Base-by-base conservation (phyloP, 352 stramenopile genomes). In the Pythium biforme region DNA sequence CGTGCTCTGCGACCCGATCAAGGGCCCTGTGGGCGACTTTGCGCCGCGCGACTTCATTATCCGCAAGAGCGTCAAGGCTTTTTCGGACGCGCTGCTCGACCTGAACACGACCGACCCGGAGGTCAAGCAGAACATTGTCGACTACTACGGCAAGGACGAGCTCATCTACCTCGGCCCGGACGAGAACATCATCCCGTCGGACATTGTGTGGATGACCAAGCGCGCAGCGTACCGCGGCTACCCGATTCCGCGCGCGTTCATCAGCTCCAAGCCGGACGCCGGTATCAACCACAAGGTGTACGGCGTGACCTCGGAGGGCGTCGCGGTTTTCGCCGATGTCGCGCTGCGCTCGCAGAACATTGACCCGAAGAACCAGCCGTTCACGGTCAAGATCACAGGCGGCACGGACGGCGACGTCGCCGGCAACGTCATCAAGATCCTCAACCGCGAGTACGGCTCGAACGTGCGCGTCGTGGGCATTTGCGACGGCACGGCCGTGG, bases 361-460 rank as follows among this genome's bases (percentile, higher is more conserved):
- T 33, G 82, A 93, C 71, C 81, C 81, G 5, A 82, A 64, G 29
- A 88, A 76, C 27, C 73, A 91, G 59, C 75, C 83, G 19, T 90
- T 91, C 64, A 90, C 83, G 27, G 74, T 90, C 47, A 90, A 89
- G 75, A 90, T 94, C 65, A 99, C 96, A 23, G 95, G 97, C 49
- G 96, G 97, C 27, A 97, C 97, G 8, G 96, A 99, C 75, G 97
- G 96, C 23, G 97, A 99, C 68, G 96, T 99, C 8, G 96, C 92
- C 46, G 96, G 96, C 31, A 99, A 99, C 71, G 96, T 98, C 64
- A 97, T 99, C 58, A 98, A 98, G 72, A 99, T 99, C 69, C 70
- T 99, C 51, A 69, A 95, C 75, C 86, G 96, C 26, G 96, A 99
- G 62, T 88, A 89, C 64, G 81, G 81, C 62, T 95, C 93, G 70